Conservation (phyloP, 495 filamentous ascomycete species). For the Choiromyces venosus region DNA sequence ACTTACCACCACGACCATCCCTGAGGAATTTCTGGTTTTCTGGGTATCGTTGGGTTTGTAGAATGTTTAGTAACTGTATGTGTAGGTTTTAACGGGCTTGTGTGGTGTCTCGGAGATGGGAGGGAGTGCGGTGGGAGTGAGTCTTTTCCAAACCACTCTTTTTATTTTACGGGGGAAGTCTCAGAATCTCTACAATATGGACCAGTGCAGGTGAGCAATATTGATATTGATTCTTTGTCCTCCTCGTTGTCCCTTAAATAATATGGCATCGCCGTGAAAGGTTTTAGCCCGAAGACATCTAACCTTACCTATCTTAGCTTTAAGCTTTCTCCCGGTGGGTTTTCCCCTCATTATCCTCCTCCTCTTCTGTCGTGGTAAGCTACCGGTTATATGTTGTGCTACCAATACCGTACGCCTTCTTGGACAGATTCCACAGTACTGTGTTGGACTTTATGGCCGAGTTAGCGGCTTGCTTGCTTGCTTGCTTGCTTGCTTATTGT, state of each 20-base stretch:
- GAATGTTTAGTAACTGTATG: not conserved
- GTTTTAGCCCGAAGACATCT: not conserved
- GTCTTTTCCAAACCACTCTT: not conserved
- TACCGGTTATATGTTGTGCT: no score
- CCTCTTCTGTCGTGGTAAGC: conserved; percentile 6
- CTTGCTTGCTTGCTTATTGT: not conserved
- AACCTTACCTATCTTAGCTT: not conserved
- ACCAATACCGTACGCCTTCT: not conserved
- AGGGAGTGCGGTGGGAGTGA: not conserved
- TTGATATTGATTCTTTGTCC: not conserved
- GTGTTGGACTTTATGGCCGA: not conserved
- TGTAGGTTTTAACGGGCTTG: not conserved
- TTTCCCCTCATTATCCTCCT: conserved; percentile 28
- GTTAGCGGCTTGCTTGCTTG: not conserved
- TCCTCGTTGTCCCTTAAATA: not conserved
- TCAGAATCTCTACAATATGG: not conserved
- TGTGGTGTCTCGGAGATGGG: not conserved
- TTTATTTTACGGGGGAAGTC: not conserved
- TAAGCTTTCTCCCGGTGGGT: not conserved
- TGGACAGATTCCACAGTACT: not conserved
- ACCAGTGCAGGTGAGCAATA: not conserved
- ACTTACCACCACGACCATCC: not conserved
- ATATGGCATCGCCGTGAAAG: not conserved
- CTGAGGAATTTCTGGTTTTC: not conserved
- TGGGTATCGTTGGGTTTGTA: not conserved